These are phyloP conservation scores for Amanita rubescens DNA, from an alignment of 768 basidiomycete species.

Conservation along the genomic window DNA sequence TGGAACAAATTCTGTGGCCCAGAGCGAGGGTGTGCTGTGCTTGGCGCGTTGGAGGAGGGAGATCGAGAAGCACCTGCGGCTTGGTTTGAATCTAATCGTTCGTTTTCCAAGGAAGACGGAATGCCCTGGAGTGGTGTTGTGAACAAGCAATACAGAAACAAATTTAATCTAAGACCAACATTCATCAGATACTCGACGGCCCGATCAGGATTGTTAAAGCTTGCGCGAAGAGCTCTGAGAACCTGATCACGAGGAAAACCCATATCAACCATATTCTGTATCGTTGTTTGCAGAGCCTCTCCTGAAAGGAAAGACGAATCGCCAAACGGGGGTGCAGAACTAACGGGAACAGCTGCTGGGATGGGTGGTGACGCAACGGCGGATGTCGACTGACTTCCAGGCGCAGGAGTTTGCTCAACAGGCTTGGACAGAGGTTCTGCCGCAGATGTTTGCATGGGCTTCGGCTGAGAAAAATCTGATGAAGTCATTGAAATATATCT, in stretches of 20 bases:
- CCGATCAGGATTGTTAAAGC: conserved; percentile 95
- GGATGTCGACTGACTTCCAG: conserved; percentile 22
- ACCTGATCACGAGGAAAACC: conserved; percentile 87
- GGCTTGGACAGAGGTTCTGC: conserved; percentile 15
- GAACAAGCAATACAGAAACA: conserved; percentile 7
- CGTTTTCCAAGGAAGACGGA: conserved; percentile 58
- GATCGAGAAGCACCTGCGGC: conserved; percentile 22
- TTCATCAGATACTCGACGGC: conserved; percentile 98
- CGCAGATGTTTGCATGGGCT: conserved; percentile 19
- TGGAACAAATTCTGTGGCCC: conserved; percentile 85
- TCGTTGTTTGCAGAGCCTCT: conserved; percentile 62
- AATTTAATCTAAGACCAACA: conserved; percentile 37
- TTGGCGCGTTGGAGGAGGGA: conserved; percentile 2
- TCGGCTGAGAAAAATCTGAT: conserved; percentile 17
- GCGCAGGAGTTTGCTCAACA: conserved; percentile 23
- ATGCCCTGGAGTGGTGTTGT: conserved; percentile 52
- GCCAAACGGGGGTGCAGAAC: conserved; percentile 29
- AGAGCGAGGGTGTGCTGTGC: conserved; percentile 18
- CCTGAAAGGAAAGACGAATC: conserved; percentile 72
- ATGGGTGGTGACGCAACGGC: conserved; percentile 8
- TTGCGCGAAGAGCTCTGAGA: conserved; percentile 78
- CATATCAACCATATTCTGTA: conserved; percentile 88
- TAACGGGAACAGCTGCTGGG: background rate
- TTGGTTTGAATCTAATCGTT: conserved; percentile 27
- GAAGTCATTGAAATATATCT: conserved; percentile 22